Evolutionary conservation across 768 basidiomycete species (phyloP), one percentile per base, ranked within the genome.

Genomic region (Boletus rufocinnamomeus): DNA sequence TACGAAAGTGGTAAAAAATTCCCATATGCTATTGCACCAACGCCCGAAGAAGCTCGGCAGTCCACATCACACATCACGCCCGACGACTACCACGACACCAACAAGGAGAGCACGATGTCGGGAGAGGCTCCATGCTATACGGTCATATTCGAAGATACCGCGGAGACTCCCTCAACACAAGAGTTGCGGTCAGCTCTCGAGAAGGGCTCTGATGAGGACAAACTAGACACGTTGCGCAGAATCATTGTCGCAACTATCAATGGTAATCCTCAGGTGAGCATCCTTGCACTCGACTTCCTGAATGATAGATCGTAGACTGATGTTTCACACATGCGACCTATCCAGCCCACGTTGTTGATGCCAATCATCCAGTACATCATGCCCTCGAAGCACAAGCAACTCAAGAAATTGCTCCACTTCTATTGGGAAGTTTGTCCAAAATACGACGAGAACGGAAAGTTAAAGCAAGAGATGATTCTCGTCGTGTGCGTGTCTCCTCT

Each of bases 391-490:
- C 27, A 27, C 27, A 27, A 27, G 27, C 27, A 88, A 59, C 84
- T 98, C 71, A 98, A 99, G 86, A 99, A 27, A 27, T 27, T 27
- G 27, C 27, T 27, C 38, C 93, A 27, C 27, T 2, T 27, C 27
- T 27, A 5, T 5, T 27, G 27, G 27, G 93, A 98, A 77, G 90
- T 98, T 23, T 98, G 95, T 76, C 96, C 96, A 10, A 98, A 98
- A 74, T 88, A 95, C 62, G 96, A 98, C 67, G 96, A 98, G 68
- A 87, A 85, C 63, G 96, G 96, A 50, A 98, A 98, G 77, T 76
- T 98, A 64, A 98, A 96, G 83, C 97, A 98, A 76, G 96, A 99
- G 79, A 98, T 98, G 95, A 98, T 98, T 70, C 84, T 98, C 53
- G 96, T 98, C 35, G 95, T 95, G 93, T 95, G 74, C 72, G 93